Evolutionary conservation across 495 filamentous ascomycete genomes (phyloP).

Genomic region (Clavariopsis aquatica): DNA sequence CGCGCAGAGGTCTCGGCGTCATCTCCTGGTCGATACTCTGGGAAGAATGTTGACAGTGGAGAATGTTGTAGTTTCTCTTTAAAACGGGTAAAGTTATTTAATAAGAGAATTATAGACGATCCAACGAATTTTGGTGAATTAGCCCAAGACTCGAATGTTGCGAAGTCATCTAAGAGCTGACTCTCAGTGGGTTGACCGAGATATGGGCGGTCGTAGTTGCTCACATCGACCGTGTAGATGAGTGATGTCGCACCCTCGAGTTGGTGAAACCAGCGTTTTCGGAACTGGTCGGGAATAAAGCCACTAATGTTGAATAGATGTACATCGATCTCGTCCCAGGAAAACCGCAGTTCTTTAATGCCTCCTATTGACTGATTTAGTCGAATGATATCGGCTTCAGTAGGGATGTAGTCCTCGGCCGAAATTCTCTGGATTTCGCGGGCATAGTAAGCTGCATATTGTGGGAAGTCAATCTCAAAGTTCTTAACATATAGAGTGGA

Average conservation of each 20-base stretch:
- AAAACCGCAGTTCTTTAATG: slow-evolving; percentile 35
- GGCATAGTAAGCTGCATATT: slow-evolving; percentile 29
- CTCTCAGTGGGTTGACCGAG: slow-evolving; percentile 23
- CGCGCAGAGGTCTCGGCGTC: slow-evolving; percentile 25
- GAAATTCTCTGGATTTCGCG: slow-evolving; percentile 18
- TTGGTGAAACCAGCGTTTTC: slow-evolving; percentile 35
- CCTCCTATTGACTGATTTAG: slow-evolving; percentile 26
- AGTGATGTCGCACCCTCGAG: slow-evolving; percentile 29
- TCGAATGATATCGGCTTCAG: slow-evolving; percentile 31
- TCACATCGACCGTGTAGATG: slow-evolving; percentile 31
- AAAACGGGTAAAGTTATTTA: slow-evolving; percentile 35
- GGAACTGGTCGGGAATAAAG: slow-evolving; percentile 29
- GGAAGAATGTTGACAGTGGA: slow-evolving; percentile 29
- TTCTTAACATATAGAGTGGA: slow-evolving; percentile 27
- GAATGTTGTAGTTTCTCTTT: slow-evolving; percentile 29
- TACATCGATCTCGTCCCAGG: slow-evolving; percentile 30
- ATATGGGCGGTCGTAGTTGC: slow-evolving; percentile 29
- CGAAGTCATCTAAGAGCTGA: slow-evolving; percentile 29
- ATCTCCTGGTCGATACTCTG: slow-evolving; percentile 12
- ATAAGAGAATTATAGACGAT: slow-evolving; percentile 25
- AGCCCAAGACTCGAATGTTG: slow-evolving; percentile 29
- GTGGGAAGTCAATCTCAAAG: slow-evolving; percentile 37
- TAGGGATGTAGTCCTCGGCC: slow-evolving; percentile 19
- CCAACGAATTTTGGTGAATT: slow-evolving; percentile 28
- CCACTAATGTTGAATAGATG: slow-evolving; percentile 35